Evolutionary conservation across 192 early-diverging fungal genomes (phyloP).

Genomic region (Ambispora gerdemannii): DNA sequence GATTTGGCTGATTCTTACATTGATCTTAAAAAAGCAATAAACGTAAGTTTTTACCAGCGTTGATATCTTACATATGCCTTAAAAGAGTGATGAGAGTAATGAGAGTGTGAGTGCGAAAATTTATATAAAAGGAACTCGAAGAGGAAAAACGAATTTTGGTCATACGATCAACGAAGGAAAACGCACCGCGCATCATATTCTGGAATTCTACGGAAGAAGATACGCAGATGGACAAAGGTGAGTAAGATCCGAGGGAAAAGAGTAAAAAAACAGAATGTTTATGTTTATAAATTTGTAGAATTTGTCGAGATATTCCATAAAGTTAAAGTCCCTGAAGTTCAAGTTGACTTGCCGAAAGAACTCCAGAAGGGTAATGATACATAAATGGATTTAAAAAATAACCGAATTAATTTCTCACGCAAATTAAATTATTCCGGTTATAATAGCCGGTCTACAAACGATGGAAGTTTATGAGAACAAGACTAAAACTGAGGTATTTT

Average conservation of each 20-base stretch:
- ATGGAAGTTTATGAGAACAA: conserved; percentile 70
- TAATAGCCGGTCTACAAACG: conserved; percentile 65
- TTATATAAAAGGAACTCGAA: conserved; percentile 48
- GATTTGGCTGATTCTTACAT: conserved; percentile 74
- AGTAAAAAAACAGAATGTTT: not conserved
- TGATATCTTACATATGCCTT: not conserved
- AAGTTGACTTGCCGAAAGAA: conserved; percentile 66
- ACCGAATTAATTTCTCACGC: no score
- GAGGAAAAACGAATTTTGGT: conserved; percentile 56
- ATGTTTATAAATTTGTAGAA: conserved; percentile 41
- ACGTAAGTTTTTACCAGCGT: not conserved
- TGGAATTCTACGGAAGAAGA: conserved; percentile 59
- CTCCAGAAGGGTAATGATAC: conserved; percentile 63
- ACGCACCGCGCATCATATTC: conserved; percentile 60
- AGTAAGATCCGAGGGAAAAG: no score
- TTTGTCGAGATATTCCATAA: conserved; percentile 73
- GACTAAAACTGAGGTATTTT: conserved; percentile 46
- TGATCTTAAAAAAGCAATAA: conserved; percentile 47
- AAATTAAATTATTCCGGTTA: no score
- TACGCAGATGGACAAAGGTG: conserved; percentile 54
- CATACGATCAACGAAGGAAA: conserved; percentile 61
- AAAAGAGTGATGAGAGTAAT: not conserved
- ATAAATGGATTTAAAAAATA: no score
- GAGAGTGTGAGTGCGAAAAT: not conserved
- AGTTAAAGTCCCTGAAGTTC: conserved; percentile 66